phyloP scores from a whole-genome alignment of 148 eudicot genomes.

The Rhododendron simsii region DNA sequence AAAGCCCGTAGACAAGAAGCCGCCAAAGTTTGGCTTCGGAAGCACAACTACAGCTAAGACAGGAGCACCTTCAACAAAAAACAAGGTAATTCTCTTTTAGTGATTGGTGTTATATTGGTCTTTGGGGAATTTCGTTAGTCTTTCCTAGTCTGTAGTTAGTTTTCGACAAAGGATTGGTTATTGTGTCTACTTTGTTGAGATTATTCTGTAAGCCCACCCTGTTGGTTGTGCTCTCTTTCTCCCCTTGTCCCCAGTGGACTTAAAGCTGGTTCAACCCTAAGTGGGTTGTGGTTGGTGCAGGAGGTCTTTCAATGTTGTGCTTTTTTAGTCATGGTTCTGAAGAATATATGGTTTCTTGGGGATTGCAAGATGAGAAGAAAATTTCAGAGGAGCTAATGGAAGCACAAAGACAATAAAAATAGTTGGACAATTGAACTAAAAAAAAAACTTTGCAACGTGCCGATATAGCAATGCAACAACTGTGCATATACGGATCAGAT shows the following conservation, averaged over 20 bases:
- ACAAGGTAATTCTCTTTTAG: conserved; percentile 25
- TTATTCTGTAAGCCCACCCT: neutral
- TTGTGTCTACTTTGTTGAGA: neutral
- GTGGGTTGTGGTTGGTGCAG: neutral
- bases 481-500: neutral
- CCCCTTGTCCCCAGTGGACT: neutral
- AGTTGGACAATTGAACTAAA: neutral
- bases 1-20: conserved; percentile 51
- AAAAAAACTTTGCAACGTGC: neutral
- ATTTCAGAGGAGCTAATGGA: neutral
- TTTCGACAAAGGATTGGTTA: neutral
- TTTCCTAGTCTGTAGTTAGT: neutral
- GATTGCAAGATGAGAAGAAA: neutral
- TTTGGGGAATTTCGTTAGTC: neutral
- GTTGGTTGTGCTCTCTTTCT: neutral
- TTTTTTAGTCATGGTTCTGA: neutral
- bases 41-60: conserved; percentile 33
- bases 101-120: neutral
- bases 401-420: neutral
- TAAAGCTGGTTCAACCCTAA: neutral
- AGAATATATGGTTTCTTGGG: neutral
- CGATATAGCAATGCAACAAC: neutral
- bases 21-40: conserved; percentile 40
- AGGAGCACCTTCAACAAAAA: conserved; percentile 28
- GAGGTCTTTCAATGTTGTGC: neutral